A percentile compares a stretch with the other conserved stretches of the same genome.
Evolutionary conservation across 176 grass and related monocot genomes (phyloP).

Genomic region (Avena atlantica): DNA sequence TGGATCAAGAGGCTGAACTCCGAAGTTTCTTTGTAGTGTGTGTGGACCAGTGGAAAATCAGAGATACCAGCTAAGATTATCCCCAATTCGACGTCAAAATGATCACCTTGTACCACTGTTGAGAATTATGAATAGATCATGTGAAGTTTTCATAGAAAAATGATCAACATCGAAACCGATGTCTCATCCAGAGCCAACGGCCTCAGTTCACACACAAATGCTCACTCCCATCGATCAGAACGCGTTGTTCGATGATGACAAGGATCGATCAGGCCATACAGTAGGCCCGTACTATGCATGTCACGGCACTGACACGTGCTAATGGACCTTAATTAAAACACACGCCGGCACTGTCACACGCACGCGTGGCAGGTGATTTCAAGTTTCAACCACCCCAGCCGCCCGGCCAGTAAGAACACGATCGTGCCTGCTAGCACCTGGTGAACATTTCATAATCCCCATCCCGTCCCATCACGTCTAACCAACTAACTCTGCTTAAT

Average conservation of each 20-base stretch:
- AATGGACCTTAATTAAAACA: neutral
- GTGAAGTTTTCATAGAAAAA: too few relatives aligned
- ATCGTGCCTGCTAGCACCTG: neutral
- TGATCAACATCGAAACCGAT: neutral
- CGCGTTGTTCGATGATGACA: slow-evolving; percentile 20
- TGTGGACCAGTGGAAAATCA: too few relatives aligned
- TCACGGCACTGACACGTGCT: neutral
- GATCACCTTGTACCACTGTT: too few relatives aligned
- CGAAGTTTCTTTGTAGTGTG: too few relatives aligned
- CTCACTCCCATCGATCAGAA: slow-evolving; percentile 3
- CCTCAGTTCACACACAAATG: neutral
- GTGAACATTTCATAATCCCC: neutral
- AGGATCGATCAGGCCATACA: neutral
- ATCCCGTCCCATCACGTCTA: neutral
- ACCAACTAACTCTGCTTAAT: neutral
- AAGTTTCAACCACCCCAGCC: neutral
- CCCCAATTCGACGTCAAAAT: too few relatives aligned
- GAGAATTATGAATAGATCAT: too few relatives aligned
- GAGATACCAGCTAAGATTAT: too few relatives aligned
- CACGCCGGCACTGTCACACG: neutral
- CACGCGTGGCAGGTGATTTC: neutral
- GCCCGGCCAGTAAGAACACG: neutral
- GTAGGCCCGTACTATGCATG: neutral
- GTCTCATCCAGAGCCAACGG: neutral
- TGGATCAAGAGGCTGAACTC: too few relatives aligned